Base-by-base conservation (phyloP, 2,329 filamentous ascomycete genomes). In the Onygena corvina region DNA sequence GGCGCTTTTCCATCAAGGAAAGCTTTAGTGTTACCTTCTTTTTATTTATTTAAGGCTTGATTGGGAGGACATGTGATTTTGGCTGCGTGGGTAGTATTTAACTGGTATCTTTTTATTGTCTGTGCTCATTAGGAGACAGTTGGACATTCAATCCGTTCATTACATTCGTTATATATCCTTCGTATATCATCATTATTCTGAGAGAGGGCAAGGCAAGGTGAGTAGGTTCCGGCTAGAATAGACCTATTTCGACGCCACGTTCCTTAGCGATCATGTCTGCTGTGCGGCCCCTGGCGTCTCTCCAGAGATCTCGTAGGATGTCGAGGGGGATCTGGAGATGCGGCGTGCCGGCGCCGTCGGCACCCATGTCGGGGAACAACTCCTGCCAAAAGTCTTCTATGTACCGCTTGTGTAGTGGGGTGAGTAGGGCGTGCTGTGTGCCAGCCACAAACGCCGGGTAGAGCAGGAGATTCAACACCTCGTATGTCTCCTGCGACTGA, bases 1-100 rank as follows among this genome's bases (percentile, higher is more conserved):
- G 49, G 69, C 67, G 1, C 55, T 70, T 12, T 71, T 71, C 52
- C 61, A 69, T 54, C 64, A 68, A 47, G 46, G 46, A 1, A 42
- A 31, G 8, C 47, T 49, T 27, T 53, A 40, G 18, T 18, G 27
- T n/a, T n/a, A n/a, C n/a, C n/a, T n/a, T n/a, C 36, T 12, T 42
- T 1, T 23, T n/a, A n/a, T 42, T 27, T 12, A 20, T 11, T 11
- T 29, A 29, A 5, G 27, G 11, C 11, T 29, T 25, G 11, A n/a
- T n/a, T n/a, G n/a, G n/a, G n/a, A n/a, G n/a, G n/a, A n/a, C n/a
- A n/a, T n/a, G n/a, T n/a, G n/a, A n/a, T n/a, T n/a, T n/a, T n/a
- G n/a, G n/a, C n/a, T n/a, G n/a, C n/a, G n/a, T n/a, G n/a, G n/a
- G n/a, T n/a, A n/a, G n/a, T n/a, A n/a, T n/a, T n/a, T n/a, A n/a